Conservation (phyloP, 768 basidiomycete genomes). For the Pulveroboletus ravenelii region DNA sequence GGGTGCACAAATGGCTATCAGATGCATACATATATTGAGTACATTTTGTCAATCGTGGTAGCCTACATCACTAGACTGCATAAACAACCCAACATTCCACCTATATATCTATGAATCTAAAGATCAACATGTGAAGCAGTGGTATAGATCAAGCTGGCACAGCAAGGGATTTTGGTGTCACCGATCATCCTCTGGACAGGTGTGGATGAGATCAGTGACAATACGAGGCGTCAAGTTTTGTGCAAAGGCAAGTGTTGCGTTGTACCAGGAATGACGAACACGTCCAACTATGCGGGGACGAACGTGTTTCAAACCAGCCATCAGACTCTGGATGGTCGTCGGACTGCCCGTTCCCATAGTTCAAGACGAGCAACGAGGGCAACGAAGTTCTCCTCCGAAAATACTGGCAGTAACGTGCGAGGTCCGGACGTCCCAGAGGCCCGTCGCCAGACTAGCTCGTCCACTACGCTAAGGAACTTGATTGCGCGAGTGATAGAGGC, state of each 20-base stretch:
- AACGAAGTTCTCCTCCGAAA: conserved; percentile 24
- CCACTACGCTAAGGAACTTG: conserved; percentile 23
- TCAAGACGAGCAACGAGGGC: conserved; percentile 24
- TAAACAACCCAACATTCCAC: background rate
- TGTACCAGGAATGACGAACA: background rate
- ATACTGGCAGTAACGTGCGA: conserved; percentile 11
- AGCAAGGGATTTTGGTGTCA: background rate
- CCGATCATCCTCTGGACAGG: background rate
- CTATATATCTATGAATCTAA: background rate
- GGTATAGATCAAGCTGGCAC: background rate
- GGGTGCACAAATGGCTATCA: background rate
- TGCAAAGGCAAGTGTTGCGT: background rate
- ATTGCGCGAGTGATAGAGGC: conserved; percentile 21
- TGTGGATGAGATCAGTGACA: background rate
- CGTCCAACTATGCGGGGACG: background rate
- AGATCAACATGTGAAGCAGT: background rate
- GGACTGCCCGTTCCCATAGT: conserved; percentile 27
- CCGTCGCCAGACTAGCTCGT: conserved; percentile 29
- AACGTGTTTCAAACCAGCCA: background rate
- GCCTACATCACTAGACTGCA: background rate
- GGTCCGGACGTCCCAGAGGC: conserved; percentile 6
- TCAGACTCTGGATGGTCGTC: conserved; percentile 18
- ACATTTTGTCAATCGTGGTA: background rate
- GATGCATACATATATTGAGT: background rate
- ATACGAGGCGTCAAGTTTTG: background rate